A percentile compares a stretch with the other conserved stretches of the same genome.
These are phyloP conservation scores for Rosa multiflora DNA, from an alignment of 306 rosid genomes.

Conservation along the genomic window DNA sequence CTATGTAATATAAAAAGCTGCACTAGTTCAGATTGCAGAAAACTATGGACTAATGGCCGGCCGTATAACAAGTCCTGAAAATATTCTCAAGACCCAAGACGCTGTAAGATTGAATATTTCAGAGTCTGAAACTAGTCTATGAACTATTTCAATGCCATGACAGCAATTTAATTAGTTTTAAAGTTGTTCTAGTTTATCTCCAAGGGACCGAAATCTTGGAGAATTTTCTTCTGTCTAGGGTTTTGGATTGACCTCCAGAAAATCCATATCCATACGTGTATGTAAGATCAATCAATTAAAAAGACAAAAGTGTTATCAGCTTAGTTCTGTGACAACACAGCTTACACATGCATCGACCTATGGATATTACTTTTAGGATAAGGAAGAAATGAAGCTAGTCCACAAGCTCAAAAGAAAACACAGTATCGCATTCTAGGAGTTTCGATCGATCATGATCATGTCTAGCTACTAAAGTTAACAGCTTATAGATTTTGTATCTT, in stretches of 20 bases:
- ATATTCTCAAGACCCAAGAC: not conserved
- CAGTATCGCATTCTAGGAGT: conserved; percentile 25
- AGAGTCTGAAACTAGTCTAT: not conserved
- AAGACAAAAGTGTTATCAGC: conserved; percentile 13
- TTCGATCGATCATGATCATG: not conserved
- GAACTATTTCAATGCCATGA: not conserved
- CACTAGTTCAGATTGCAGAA: not conserved
- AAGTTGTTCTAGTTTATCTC: not conserved
- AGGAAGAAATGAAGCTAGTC: conserved; percentile 45
- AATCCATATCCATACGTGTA: not conserved
- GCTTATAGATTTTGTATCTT: conserved; percentile 22
- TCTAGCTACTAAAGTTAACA: not conserved
- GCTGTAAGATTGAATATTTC: not conserved
- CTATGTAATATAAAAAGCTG: not conserved
- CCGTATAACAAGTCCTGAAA: not conserved
- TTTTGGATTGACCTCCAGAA: conserved; percentile 1
- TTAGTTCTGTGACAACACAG: conserved; percentile 32
- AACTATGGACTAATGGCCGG: not conserved
- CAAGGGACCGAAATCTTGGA: not conserved
- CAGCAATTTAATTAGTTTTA: not conserved
- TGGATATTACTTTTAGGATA: conserved; percentile 25
- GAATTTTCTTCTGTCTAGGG: not conserved
- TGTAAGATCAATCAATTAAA: not conserved
- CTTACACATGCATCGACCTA: conserved; percentile 27
- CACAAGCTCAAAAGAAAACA: conserved; percentile 38